These are phyloP conservation scores for Acacia confusa DNA, from an alignment of 306 rosid genomes.

Conservation along the genomic window DNA sequence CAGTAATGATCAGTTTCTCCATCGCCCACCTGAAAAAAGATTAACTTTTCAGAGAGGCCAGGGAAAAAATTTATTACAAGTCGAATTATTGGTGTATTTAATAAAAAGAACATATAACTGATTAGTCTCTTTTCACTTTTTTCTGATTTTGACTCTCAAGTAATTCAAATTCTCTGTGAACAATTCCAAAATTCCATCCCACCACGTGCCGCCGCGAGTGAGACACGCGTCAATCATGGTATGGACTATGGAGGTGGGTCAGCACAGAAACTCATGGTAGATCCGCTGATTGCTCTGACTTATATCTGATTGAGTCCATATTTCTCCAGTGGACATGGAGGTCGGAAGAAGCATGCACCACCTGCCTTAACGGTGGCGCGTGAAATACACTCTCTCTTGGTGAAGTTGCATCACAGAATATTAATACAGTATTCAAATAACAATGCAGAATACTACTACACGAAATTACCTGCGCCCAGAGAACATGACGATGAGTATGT, in stretches of 20 bases:
- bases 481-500: constrained; percentile 66
- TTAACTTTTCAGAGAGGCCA: neutral
- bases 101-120: neutral
- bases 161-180: neutral
- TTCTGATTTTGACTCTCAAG: neutral
- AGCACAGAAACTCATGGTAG: constrained; percentile 8
- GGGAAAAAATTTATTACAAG: no score
- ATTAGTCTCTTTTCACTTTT: neutral
- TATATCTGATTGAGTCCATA: neutral
- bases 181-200: neutral
- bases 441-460: neutral
- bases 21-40: constrained; percentile 64
- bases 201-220: constrained; percentile 29
- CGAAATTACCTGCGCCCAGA: constrained; percentile 66
- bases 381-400: neutral
- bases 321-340: constrained; percentile 17
- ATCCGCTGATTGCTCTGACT: constrained; percentile 19
- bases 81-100: neutral
- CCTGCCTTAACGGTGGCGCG: constrained; percentile 31
- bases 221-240: constrained; percentile 35
- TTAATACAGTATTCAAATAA: neutral
- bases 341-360: neutral
- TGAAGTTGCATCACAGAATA: neutral
- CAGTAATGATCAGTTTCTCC: constrained; percentile 86
- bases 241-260: neutral